phyloP scores from a whole-genome alignment of 805 yeast species.

The Candida xyloterini region DNA sequence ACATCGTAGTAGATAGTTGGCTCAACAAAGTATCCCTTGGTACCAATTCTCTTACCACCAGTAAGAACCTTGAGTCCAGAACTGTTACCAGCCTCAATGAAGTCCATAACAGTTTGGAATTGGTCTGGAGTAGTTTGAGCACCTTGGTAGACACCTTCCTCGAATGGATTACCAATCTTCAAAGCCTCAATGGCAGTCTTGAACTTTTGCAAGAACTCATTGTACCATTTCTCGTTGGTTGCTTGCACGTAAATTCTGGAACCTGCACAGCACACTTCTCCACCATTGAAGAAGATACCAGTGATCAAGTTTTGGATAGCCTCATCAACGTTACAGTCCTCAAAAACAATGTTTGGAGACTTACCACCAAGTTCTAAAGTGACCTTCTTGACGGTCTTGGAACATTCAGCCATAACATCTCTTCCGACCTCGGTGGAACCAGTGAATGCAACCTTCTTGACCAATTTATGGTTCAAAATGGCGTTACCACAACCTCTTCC shows the following conservation, averaged over 20 bases:
- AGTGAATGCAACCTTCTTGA: slow-evolving; percentile 90
- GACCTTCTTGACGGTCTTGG: slow-evolving; percentile 72
- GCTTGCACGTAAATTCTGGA: slow-evolving; percentile 79
- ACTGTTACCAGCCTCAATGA: slow-evolving; percentile 59
- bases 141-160: slow-evolving; percentile 66
- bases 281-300: slow-evolving; percentile 85
- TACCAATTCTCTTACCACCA: slow-evolving; percentile 78
- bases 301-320: slow-evolving; percentile 66
- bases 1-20: slow-evolving; percentile 91
- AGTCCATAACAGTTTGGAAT: slow-evolving; percentile 60
- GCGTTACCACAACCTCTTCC: slow-evolving; percentile 85
- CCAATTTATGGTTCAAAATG: slow-evolving; percentile 70
- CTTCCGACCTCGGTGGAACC: slow-evolving; percentile 90
- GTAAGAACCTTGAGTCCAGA: slow-evolving; percentile 71
- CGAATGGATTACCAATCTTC: slow-evolving; percentile 80
- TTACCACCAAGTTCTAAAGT: slow-evolving; percentile 88
- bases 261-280: slow-evolving; percentile 93
- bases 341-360: slow-evolving; percentile 80
- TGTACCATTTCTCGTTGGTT: slow-evolving; percentile 55
- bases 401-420: slow-evolving; percentile 68
- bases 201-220: slow-evolving; percentile 59
- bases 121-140: slow-evolving; percentile 71
- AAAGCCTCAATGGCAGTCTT: slow-evolving; percentile 44
- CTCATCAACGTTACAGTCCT: slow-evolving; percentile 65
- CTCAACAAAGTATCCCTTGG: slow-evolving; percentile 66